Evolutionary conservation across 495 filamentous ascomycete species (phyloP), one percentile per base, ranked within the genome.

Genomic region (Daldinia grandis): DNA sequence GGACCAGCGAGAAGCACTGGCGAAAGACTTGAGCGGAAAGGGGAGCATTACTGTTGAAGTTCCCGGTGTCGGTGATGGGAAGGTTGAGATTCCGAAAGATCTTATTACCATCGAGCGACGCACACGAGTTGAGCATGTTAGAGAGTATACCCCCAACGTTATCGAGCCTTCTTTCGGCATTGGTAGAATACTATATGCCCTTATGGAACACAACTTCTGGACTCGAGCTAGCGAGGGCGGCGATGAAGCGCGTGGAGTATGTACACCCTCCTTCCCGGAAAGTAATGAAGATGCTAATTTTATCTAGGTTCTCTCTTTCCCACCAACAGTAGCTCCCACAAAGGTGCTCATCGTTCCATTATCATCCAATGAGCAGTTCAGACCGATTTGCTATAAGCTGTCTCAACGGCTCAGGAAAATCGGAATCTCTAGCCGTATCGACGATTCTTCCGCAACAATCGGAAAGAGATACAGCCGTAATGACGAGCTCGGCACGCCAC

Each of bases 281-380:
- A 8, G 14, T 24, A 64, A 27, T 15, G 35, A 59, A 15, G 7
- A 66, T 63, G 33, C 75, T 78, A 66, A 80, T 40, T 30, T 4
- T 50, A 15, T 28, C 3, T 58, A 89, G 85, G 88, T 92, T 12
- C 84, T 94, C 57, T 93, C 91, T 4, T 92, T 94, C 84, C 90
- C 89, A 15, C 90, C 90, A 1, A 81, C 82, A 2, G 83, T 93
- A 27, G 90, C 91, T 6, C 91, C 91, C 1, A 92, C 89, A 21
- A 93, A 93, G 80, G 88, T 93, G 51, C 86, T 93, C 56, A 85
- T 94, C 51, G 90, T 92, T 3, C 91, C 91, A 14, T 82, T 94
- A 25, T 91, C 89, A 33, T 80, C 78, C 14, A 86, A 92, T 74
- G 72, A 83, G 37, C 81, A 82, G 53, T 93, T 93, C 76, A 80